Percentiles rank a stretch among this genome's conserved stretches.
Conservation (phyloP, 2,329 filamentous ascomycete genomes). For the Fusarium devonianum region DNA sequence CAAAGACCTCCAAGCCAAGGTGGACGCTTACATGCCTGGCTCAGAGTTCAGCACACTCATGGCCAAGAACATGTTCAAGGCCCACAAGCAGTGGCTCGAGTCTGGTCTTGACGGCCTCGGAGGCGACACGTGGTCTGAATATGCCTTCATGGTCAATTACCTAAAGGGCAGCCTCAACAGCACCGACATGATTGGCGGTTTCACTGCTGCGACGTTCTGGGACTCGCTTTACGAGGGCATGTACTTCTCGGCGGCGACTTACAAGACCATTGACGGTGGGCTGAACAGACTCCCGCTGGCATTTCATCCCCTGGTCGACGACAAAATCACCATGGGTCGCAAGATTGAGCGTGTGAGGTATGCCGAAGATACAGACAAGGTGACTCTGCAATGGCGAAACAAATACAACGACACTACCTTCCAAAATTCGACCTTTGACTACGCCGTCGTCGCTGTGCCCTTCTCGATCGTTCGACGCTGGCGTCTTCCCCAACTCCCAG, state of each 20-base stretch:
- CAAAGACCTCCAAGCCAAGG: background rate
- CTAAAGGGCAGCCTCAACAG: constrained; percentile 56
- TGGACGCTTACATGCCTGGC: background rate
- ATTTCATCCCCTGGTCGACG: background rate
- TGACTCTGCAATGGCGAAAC: too few species aligned
- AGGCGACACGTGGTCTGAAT: constrained; percentile 67
- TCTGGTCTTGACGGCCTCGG: constrained; percentile 21
- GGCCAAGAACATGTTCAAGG: constrained; percentile 54
- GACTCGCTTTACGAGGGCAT: too few species aligned
- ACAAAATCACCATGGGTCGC: background rate
- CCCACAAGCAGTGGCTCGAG: constrained; percentile 41
- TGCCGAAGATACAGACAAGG: background rate
- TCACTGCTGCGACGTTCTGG: too few species aligned
- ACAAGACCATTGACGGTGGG: constrained; percentile 21
- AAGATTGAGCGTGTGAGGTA: background rate
- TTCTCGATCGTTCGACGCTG: constrained; percentile 71
- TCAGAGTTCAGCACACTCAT: constrained; percentile 23
- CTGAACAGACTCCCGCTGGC: constrained; percentile 9
- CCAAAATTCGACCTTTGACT: constrained; percentile 62
- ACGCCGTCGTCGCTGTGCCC: constrained; percentile 69
- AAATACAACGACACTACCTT: constrained; percentile 49
- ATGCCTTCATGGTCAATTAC: constrained; percentile 54
- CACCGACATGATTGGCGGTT: constrained; percentile 6
- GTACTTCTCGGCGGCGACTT: constrained; percentile 25
- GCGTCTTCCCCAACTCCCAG: constrained; percentile 55